These are phyloP conservation scores for Mucor indicus DNA, from an alignment of 371 early-diverging fungal genomes.

Conservation along the genomic window DNA sequence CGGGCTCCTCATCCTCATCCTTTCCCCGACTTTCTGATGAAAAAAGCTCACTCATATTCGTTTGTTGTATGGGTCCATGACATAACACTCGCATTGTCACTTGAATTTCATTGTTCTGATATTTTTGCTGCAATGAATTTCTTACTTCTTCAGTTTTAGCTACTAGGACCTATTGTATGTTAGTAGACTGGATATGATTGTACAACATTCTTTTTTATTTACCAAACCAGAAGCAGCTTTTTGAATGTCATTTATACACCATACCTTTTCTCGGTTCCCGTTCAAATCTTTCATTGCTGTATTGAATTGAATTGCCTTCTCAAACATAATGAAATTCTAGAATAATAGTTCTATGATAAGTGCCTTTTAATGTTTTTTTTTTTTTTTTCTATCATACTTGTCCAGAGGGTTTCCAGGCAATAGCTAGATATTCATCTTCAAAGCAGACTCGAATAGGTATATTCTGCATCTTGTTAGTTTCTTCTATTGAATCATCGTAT, in stretches of 20 bases:
- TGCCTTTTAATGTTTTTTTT: background rate
- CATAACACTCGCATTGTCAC: conserved; percentile 43
- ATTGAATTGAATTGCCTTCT: conserved; percentile 24
- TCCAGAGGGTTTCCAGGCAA: conserved; percentile 56
- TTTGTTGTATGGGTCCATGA: conserved; percentile 35
- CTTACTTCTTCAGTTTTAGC: conserved; percentile 40
- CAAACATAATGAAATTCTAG: conserved; percentile 24
- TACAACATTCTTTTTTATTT: conserved; percentile 3
- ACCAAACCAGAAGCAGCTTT: conserved; percentile 60
- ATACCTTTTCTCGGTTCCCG: conserved; percentile 19
- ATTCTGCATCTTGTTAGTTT: conserved; percentile 26
- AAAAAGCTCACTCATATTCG: conserved; percentile 12
- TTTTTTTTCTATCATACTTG: conserved; percentile 24
- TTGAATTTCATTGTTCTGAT: conserved; percentile 26
- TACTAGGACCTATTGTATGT: conserved; percentile 41
- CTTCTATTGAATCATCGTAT: conserved; percentile 38
- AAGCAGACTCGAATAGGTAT: conserved; percentile 38
- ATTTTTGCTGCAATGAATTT: conserved; percentile 21
- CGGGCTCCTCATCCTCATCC: conserved; percentile 12
- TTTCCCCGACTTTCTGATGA: conserved; percentile 6
- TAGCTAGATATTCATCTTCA: conserved; percentile 48
- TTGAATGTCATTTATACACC: conserved; percentile 37
- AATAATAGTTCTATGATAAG: background rate
- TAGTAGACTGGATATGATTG: too few relatives aligned
- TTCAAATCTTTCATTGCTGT: conserved; percentile 17